These are phyloP conservation scores for Phytopythium cucurbitacearum DNA, from an alignment of 352 stramenopile genomes.

Conservation along the genomic window DNA sequence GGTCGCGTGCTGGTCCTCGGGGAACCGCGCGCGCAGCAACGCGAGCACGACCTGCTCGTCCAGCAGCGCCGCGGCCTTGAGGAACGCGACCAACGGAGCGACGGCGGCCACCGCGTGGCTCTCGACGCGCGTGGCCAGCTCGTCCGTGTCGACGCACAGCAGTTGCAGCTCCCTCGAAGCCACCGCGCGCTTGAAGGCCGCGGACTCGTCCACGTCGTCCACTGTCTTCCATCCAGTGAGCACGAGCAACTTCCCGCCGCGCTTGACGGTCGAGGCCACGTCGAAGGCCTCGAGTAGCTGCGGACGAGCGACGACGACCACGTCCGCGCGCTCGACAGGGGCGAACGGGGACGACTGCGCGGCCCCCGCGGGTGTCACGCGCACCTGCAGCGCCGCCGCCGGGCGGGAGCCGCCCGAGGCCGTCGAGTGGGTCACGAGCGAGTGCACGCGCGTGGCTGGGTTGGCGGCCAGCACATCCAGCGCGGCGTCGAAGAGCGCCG, in stretches of 20 bases:
- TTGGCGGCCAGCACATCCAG: slow-evolving; percentile 59
- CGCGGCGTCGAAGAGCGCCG: slow-evolving; percentile 30
- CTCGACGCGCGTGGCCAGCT: slow-evolving; percentile 50
- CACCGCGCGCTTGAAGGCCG: slow-evolving; percentile 48
- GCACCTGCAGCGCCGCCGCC: slow-evolving; percentile 50
- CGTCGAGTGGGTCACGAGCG: slow-evolving; percentile 53
- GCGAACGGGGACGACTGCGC: slow-evolving; percentile 34
- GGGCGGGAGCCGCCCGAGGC: slow-evolving; percentile 17
- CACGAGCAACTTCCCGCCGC: slow-evolving; percentile 49
- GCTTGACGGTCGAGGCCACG: slow-evolving; percentile 46
- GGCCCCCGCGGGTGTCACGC: slow-evolving; percentile 26
- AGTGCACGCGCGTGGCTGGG: slow-evolving; percentile 55
- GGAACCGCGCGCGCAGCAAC: slow-evolving; percentile 43
- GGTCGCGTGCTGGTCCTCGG: slow-evolving; percentile 29
- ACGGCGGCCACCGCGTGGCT: slow-evolving; percentile 45
- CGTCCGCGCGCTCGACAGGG: slow-evolving; percentile 48
- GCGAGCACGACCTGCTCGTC: slow-evolving; percentile 56
- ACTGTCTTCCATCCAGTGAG: slow-evolving; percentile 57
- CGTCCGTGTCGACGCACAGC: slow-evolving; percentile 45
- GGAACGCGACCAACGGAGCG: slow-evolving; percentile 51
- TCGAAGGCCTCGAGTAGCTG: slow-evolving; percentile 51
- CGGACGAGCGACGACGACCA: slow-evolving; percentile 47
- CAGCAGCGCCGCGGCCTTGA: slow-evolving; percentile 51
- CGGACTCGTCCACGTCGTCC: slow-evolving; percentile 53
- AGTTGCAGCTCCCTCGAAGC: slow-evolving; percentile 44